phyloP scores from a whole-genome alignment of 1,284 basidiomycete species.

The Trichosporon sp. region DNA sequence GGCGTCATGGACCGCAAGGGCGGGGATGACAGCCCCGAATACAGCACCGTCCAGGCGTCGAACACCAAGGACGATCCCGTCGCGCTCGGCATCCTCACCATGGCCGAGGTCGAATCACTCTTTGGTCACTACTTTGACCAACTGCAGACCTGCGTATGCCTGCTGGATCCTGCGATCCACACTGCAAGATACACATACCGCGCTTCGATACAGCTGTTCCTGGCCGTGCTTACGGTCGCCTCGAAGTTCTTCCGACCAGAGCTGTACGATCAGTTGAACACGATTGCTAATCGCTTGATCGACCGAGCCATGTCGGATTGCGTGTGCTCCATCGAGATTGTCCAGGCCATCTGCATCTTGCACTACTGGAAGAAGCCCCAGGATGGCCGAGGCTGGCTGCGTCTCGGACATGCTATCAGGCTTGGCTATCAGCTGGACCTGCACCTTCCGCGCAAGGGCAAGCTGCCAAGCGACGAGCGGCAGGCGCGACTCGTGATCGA shows the following conservation, averaged over 20 bases:
- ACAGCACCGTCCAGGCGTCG: neutral
- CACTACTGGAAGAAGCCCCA: slow-evolving; percentile 25
- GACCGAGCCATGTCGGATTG: slow-evolving; percentile 15
- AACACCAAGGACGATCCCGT: slow-evolving; percentile 16
- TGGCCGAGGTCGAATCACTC: slow-evolving; percentile 21
- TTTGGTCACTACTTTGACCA: slow-evolving; percentile 24
- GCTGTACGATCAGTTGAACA: slow-evolving; percentile 17
- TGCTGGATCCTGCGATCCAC: slow-evolving; percentile 21
- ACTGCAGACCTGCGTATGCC: slow-evolving; percentile 24
- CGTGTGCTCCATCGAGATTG: slow-evolving; percentile 18
- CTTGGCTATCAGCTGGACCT: slow-evolving; percentile 29
- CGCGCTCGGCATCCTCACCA: slow-evolving; percentile 14
- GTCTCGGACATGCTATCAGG: slow-evolving; percentile 30
- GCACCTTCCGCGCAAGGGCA: slow-evolving; percentile 18
- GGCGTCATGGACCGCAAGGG: slow-evolving; percentile 19
- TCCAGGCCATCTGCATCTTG: slow-evolving; percentile 22
- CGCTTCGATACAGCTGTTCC: slow-evolving; percentile 17
- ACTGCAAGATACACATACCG: slow-evolving; percentile 15
- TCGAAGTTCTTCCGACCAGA: slow-evolving; percentile 23
- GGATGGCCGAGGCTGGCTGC: slow-evolving; percentile 19
- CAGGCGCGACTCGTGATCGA: slow-evolving; percentile 22
- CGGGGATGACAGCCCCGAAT: neutral
- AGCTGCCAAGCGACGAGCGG: slow-evolving; percentile 22
- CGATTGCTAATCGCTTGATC: slow-evolving; percentile 13
- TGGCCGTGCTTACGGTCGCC: slow-evolving; percentile 19